Base-by-base conservation (phyloP, 1,139 yeast species). In the Debaryomyces coudertii region DNA sequence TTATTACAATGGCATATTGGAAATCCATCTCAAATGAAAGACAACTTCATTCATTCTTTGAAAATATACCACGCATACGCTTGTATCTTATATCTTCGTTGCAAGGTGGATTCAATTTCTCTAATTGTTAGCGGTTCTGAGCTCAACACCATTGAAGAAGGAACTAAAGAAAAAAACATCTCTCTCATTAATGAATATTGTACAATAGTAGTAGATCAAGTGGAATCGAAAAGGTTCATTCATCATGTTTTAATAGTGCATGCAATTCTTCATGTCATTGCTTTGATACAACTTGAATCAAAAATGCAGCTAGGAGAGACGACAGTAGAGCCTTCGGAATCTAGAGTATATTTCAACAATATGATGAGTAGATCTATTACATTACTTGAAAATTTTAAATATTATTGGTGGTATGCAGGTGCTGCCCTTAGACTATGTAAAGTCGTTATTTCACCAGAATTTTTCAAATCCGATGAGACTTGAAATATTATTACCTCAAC, bases 21-120 rank as follows among this genome's bases (percentile, higher is more conserved):
- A 33, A 18, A 20, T 33, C 23, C 7, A 22, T 43, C 73, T 0
- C 67, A 51, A 44, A 63, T 20, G 36, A 29, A 15, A 15, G 38
- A 34, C 3, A 31, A 20, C 12, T 47, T 42, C 9, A 16, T 27
- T 8, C 38, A 12, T 36, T 51, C 42, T 33, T 30, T 56, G 15
- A 28, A 46, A 22, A 42, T 56, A 2, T 49, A 52, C 30, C 53
- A 52, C 30, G 46, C 58, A 2, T 60, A 60, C 40, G 47, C 55
- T 14, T 54, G 56, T 7, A 44, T 64, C 5, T 44, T 64, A 20
- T 60, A 54, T 45, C 48, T 63, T 23, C 49, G 68, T 29, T 61
- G 62, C 20, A 57, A 61, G 29, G 49, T 63, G 20, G 65, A 63
- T 47, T 61, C 63, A 14, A 47, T 63, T 8, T 52, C 65, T 4